Conservation (phyloP, 805 yeast genomes). For the Tetrapisispora pingtungensis region DNA sequence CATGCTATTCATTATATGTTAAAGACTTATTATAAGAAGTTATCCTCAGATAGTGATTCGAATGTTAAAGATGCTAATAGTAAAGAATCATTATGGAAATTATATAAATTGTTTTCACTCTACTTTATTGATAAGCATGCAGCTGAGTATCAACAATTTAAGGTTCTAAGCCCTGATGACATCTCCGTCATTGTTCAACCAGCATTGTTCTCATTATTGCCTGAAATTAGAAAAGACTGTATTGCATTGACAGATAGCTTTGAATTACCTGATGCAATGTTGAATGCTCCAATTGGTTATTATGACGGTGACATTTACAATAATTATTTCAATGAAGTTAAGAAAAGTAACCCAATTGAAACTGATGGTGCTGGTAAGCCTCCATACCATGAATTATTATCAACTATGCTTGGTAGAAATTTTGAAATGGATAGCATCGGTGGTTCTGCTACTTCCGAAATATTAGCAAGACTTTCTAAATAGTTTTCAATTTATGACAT, state of each 20-base stretch:
- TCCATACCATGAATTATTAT: conserved; percentile 28
- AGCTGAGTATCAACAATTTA: conserved; percentile 59
- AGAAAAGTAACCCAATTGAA: conserved; percentile 43
- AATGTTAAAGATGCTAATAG: conserved; percentile 29
- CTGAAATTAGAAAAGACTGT: conserved; percentile 52
- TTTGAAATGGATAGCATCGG: conserved; percentile 31
- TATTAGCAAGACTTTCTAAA: conserved; percentile 26
- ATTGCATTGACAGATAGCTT: conserved; percentile 78
- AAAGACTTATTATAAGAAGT: conserved; percentile 22
- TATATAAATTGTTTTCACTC: conserved; percentile 56
- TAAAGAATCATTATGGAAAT: conserved; percentile 38
- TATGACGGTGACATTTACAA: conserved; percentile 77
- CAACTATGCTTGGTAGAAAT: conserved; percentile 32
- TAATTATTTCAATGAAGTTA: conserved; percentile 59
- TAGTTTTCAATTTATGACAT: conserved; percentile 1
- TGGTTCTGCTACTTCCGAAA: conserved; percentile 24
- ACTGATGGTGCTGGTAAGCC: conserved; percentile 44
- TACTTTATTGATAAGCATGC: conserved; percentile 61
- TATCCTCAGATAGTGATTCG: conserved; percentile 12
- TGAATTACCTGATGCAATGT: conserved; percentile 66
- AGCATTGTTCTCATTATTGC: conserved; percentile 38
- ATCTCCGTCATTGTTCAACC: conserved; percentile 35
- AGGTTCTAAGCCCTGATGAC: conserved; percentile 42
- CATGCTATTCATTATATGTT: conserved; percentile 33
- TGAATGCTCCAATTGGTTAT: conserved; percentile 74